Evolutionary conservation across 352 stramenopile species (phyloP).

Genomic region (Phytophthora pistaciae): DNA sequence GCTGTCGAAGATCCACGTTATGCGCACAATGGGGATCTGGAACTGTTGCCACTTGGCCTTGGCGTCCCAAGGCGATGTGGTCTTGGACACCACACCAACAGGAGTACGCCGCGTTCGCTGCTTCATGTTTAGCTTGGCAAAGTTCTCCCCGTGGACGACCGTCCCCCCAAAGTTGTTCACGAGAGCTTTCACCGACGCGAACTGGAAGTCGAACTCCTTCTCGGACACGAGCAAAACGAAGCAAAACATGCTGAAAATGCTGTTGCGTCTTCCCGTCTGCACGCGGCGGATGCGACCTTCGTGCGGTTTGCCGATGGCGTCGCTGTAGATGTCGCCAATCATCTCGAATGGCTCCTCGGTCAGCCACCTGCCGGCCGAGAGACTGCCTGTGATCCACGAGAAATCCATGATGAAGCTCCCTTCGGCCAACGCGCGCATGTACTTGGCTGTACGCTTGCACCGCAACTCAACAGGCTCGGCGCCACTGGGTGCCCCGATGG

Average conservation of each 20-base stretch:
- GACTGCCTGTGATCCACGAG: constrained; percentile 77
- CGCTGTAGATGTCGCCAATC: constrained; percentile 82
- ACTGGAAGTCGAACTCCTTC: constrained; percentile 79
- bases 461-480: constrained; percentile 36
- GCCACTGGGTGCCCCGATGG: constrained; percentile 19
- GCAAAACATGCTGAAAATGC: constrained; percentile 81
- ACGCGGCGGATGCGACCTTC: constrained; percentile 60
- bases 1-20: constrained; percentile 91
- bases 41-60: constrained; percentile 69
- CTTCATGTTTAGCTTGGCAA: constrained; percentile 27
- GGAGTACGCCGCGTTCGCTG: constrained; percentile 45
- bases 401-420: constrained; percentile 82
- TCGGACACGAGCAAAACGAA: constrained; percentile 80
- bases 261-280: constrained; percentile 66
- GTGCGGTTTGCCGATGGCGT: constrained; percentile 72
- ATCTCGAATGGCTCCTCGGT: constrained; percentile 80
- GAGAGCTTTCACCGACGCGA: constrained; percentile 63
- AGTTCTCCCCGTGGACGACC: constrained; percentile 45
- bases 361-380: constrained; percentile 70
- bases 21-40: constrained; percentile 86
- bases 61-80: constrained; percentile 59
- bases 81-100: constrained; percentile 82
- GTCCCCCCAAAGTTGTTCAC: constrained; percentile 78
- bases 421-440: constrained; percentile 86
- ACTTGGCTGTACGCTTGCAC: constrained; percentile 88